These are phyloP conservation scores for Margaritispora aquatica DNA, from an alignment of 495 filamentous ascomycete genomes.

Conservation along the genomic window DNA sequence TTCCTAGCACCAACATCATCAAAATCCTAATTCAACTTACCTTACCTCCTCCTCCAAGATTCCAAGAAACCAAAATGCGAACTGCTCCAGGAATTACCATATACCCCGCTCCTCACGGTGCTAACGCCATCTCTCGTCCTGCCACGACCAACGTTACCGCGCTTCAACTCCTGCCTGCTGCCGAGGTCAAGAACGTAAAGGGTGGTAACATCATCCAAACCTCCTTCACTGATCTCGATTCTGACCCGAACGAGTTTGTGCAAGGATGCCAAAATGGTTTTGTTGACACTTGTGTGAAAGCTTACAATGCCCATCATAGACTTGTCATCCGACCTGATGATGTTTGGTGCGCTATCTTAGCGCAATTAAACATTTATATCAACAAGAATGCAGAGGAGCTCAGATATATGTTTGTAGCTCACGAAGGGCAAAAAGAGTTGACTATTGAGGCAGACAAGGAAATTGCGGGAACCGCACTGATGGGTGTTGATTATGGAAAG, in stretches of 20 bases:
- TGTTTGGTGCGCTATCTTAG: conserved; percentile 53
- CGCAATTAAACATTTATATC: conserved; percentile 48
- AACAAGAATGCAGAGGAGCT: conserved; percentile 41
- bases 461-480: not conserved
- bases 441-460: conserved; percentile 25
- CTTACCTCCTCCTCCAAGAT: not conserved
- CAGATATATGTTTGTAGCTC: conserved; percentile 35
- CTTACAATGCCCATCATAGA: conserved; percentile 49
- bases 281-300: conserved; percentile 40
- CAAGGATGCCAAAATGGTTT: conserved; percentile 40
- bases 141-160: not conserved
- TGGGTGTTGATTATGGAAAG: conserved; percentile 28
- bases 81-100: conserved; percentile 9
- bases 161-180: not conserved
- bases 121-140: not conserved
- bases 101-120: conserved; percentile 7
- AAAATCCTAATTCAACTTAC: not conserved
- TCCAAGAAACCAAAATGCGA: too few relatives aligned
- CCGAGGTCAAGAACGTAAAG: not conserved
- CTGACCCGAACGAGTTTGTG: not conserved
- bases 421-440: conserved; percentile 39
- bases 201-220: conserved; percentile 1
- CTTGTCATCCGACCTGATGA: conserved; percentile 54
- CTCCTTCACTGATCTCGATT: not conserved
- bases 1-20: too few relatives aligned